Percentiles rank a stretch among this genome's conserved stretches.
Conservation (phyloP, 202 grass and related monocot genomes). For the Panicum hallii region DNA sequence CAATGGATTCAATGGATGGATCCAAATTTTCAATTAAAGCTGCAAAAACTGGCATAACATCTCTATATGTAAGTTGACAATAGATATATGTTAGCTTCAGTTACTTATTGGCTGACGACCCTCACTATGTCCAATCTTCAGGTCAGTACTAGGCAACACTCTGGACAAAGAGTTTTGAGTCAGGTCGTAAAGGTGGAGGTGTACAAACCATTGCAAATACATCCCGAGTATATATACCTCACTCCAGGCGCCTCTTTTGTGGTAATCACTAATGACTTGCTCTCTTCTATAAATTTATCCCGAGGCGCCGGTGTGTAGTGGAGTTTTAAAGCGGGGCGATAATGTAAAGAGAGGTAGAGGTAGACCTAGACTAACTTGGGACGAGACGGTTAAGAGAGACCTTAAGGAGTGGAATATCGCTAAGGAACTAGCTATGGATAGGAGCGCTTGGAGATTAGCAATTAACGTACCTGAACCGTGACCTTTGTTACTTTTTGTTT, state of each 20-base stretch:
- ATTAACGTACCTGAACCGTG: too few species aligned
- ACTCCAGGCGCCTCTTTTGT: conserved; percentile 89
- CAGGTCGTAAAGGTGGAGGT: conserved; percentile 94
- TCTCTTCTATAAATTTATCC: conserved; percentile 31
- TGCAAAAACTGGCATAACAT: conserved; percentile 68
- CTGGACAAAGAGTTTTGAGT: conserved; percentile 80
- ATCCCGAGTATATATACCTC: conserved; percentile 93
- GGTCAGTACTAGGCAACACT: conserved; percentile 78
- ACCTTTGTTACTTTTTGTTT: too few species aligned
- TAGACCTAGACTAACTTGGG: too few species aligned
- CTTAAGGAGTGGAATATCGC: too few species aligned
- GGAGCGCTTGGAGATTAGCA: too few species aligned
- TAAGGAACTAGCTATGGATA: too few species aligned
- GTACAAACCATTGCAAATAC: conserved; percentile 77
- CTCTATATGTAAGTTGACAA: conserved; percentile 91
- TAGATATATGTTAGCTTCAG: conserved; percentile 43
- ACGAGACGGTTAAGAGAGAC: too few species aligned
- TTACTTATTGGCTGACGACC: conserved; percentile 13
- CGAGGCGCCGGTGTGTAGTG: too few species aligned
- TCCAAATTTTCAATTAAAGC: conserved; percentile 80
- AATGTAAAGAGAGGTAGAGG: too few species aligned
- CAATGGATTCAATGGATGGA: conserved; percentile 43
- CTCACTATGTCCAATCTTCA: conserved; percentile 54
- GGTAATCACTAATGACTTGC: conserved; percentile 62
- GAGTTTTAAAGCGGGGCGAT: too few species aligned